A percentile compares a stretch with the other conserved stretches of the same genome.
phyloP scores from a whole-genome alignment of 306 rosid genomes.

The Comarum palustre region DNA sequence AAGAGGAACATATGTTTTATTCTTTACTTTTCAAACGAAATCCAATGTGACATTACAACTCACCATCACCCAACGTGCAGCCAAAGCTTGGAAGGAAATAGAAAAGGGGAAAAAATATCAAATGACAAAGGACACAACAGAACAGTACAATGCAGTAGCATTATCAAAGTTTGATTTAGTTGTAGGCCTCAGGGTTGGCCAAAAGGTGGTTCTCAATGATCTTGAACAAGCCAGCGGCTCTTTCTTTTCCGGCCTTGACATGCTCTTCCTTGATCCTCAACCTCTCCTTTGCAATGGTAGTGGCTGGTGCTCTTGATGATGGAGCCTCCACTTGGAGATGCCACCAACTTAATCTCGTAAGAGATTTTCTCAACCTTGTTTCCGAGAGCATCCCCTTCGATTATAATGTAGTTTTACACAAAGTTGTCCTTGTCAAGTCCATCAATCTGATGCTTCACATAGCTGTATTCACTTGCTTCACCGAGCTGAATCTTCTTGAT shows the following conservation, averaged over 20 bases:
- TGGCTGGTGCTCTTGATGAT: not conserved
- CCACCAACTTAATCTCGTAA: slow-evolving; percentile 28
- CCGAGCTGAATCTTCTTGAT: slow-evolving; percentile 28
- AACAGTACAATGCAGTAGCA: not conserved
- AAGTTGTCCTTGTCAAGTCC: slow-evolving; percentile 32
- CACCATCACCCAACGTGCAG: not conserved
- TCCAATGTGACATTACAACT: not conserved
- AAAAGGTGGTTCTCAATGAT: not conserved
- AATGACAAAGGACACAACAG: not conserved
- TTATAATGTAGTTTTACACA: slow-evolving; percentile 32
- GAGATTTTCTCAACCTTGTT: slow-evolving; percentile 40
- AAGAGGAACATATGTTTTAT: not conserved
- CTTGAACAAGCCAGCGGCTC: not conserved
- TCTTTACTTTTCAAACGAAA: not conserved
- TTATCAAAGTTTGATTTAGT: not conserved
- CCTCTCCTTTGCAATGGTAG: not conserved
- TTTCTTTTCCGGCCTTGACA: not conserved
- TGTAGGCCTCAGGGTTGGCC: slow-evolving; percentile 6
- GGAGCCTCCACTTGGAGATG: not conserved
- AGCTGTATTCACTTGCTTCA: slow-evolving; percentile 10
- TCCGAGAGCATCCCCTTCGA: slow-evolving; percentile 34
- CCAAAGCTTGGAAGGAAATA: not conserved
- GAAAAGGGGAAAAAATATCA: not conserved
- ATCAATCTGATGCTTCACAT: slow-evolving; percentile 30
- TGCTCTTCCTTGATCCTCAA: not conserved